Evolutionary conservation across 805 yeast species (phyloP).

Genomic region (Spathaspora passalidarum): DNA sequence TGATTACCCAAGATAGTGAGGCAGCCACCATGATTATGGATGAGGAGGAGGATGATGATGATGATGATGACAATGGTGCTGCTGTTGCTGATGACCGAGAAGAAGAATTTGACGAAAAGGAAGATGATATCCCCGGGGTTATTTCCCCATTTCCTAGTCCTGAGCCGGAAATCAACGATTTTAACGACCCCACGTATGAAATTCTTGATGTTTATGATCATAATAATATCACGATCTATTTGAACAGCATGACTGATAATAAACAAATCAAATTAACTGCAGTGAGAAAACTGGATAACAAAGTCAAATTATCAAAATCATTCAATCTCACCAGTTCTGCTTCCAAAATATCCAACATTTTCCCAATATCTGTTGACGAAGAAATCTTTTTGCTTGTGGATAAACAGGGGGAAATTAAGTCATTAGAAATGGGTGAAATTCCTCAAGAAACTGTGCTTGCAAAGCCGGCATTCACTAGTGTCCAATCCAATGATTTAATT

Average conservation of each 20-base stretch:
- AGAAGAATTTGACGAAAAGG: neutral
- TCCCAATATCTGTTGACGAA: constrained; percentile 6
- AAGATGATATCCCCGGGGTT: neutral
- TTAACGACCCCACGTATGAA: constrained; percentile 8
- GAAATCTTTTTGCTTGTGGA: constrained; percentile 6
- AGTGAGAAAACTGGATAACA: neutral
- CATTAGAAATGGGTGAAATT: neutral
- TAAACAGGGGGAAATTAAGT: neutral
- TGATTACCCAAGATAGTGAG: constrained; percentile 7
- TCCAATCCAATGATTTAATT: constrained; percentile 11
- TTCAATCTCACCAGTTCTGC: neutral
- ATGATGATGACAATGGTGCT: too few species aligned
- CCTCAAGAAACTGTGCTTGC: neutral
- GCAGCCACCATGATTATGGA: constrained; percentile 8
- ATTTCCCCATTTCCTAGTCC: constrained; percentile 3
- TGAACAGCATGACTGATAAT: constrained; percentile 9
- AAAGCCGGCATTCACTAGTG: constrained; percentile 1
- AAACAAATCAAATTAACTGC: neutral
- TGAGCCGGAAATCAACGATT: constrained; percentile 3
- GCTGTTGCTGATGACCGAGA: too few species aligned
- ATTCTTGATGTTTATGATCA: constrained; percentile 11
- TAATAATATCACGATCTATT: constrained; percentile 7
- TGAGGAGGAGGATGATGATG: constrained; percentile 1
- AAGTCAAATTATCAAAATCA: neutral
- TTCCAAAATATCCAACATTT: constrained; percentile 9